These are phyloP conservation scores for Colletotrichum salicis DNA, from an alignment of 2,329 filamentous ascomycete genomes.

Conservation along the genomic window DNA sequence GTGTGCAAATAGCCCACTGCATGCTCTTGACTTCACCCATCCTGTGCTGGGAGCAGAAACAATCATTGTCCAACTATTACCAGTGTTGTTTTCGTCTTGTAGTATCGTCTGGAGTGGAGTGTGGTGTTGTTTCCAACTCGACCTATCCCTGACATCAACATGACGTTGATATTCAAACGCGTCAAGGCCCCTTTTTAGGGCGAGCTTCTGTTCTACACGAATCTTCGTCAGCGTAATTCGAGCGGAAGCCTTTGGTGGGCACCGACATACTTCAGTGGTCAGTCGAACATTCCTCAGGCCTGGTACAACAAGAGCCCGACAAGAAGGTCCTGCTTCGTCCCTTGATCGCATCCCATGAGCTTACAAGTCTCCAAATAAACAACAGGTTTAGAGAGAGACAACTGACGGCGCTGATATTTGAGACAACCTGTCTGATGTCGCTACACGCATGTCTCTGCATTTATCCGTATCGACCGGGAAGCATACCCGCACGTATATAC, in stretches of 20 bases:
- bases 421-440: background rate
- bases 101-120: slow-evolving; percentile 4
- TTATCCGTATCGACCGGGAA: background rate
- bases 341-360: background rate
- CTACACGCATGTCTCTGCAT: background rate
- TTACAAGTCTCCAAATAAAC: background rate
- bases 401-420: background rate
- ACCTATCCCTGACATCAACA: slow-evolving; percentile 27
- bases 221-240: background rate
- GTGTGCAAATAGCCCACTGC: background rate
- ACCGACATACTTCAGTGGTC: background rate
- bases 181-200: background rate
- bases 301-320: background rate
- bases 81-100: background rate
- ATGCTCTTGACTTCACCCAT: background rate
- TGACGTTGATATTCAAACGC: background rate
- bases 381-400: background rate
- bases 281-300: background rate
- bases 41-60: background rate
- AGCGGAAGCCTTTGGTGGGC: background rate
- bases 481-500: background rate
- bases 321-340: background rate
- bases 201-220: background rate
- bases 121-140: slow-evolving; percentile 1
- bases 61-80: background rate